Conservation (phyloP, 345 rosid species). For the Aegle marmelos region DNA sequence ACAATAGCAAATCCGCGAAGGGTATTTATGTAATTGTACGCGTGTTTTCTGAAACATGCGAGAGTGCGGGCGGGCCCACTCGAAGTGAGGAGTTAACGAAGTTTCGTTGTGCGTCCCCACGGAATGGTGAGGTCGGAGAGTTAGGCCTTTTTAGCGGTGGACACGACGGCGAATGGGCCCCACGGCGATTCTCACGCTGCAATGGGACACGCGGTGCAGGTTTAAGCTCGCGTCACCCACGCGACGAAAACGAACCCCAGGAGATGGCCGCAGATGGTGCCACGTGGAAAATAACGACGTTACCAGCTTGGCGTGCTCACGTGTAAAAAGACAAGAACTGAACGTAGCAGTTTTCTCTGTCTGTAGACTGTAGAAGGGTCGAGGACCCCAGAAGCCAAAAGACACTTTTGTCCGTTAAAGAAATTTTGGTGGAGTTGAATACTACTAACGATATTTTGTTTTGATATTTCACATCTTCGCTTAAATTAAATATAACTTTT, state of each 20-base stretch:
- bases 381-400: neutral
- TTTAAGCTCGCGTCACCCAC: constrained; percentile 19
- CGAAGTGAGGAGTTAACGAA: neutral
- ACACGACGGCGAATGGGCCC: constrained; percentile 26
- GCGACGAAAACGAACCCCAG: neutral
- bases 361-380: rapidly evolving
- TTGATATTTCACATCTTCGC: neutral
- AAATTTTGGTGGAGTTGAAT: neutral
- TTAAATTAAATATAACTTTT: neutral
- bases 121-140: constrained; percentile 23
- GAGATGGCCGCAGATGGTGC: neutral
- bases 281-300: neutral
- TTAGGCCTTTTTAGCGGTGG: constrained; percentile 34
- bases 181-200: neutral
- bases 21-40: neutral
- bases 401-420: neutral
- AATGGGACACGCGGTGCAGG: constrained; percentile 21
- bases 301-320: constrained; percentile 5
- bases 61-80: neutral
- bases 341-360: neutral
- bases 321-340: neutral
- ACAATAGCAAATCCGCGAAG: neutral
- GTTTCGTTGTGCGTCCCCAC: neutral
- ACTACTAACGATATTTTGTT: neutral
- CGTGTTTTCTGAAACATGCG: neutral